Evolutionary conservation across 108 stramenopile species (phyloP).

Genomic region (Fistulifera pelliculosa): DNA sequence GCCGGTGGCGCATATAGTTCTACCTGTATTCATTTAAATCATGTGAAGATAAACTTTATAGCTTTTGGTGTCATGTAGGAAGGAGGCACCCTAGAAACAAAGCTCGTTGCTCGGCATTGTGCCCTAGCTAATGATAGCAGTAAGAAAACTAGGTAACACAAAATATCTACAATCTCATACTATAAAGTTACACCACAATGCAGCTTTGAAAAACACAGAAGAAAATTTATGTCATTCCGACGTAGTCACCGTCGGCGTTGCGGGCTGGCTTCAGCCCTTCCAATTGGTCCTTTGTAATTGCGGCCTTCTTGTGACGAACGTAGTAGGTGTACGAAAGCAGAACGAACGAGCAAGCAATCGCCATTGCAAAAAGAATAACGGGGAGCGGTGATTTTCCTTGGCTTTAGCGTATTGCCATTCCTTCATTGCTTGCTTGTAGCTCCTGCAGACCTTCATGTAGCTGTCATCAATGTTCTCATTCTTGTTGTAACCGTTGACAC

Average conservation of each 20-base stretch:
- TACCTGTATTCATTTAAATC: no score
- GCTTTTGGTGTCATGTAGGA: no score
- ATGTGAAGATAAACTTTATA: no score
- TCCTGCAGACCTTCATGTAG: conserved; percentile 29
- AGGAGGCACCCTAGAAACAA: background rate
- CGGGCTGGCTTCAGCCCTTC: conserved; percentile 2
- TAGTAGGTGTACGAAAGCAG: conserved; percentile 43
- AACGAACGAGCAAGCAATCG: conserved; percentile 1
- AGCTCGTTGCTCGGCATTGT: no score
- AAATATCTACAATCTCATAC: background rate
- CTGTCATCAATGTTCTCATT: conserved; percentile 18
- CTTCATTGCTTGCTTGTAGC: conserved; percentile 22
- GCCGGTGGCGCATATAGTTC: no score
- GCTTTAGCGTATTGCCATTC: conserved; percentile 21
- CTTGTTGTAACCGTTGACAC: conserved; percentile 28
- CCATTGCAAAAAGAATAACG: conserved; percentile 11
- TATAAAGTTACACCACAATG: background rate
- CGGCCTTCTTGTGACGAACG: conserved; percentile 32
- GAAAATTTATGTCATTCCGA: background rate
- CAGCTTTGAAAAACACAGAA: background rate
- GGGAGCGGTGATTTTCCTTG: conserved; percentile 16
- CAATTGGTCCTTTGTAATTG: conserved; percentile 10
- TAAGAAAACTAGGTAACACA: no score
- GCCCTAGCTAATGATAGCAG: no score
- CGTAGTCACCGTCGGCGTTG: background rate